phyloP scores from a whole-genome alignment of 495 filamentous ascomycete genomes.

The Physcia stellaris region DNA sequence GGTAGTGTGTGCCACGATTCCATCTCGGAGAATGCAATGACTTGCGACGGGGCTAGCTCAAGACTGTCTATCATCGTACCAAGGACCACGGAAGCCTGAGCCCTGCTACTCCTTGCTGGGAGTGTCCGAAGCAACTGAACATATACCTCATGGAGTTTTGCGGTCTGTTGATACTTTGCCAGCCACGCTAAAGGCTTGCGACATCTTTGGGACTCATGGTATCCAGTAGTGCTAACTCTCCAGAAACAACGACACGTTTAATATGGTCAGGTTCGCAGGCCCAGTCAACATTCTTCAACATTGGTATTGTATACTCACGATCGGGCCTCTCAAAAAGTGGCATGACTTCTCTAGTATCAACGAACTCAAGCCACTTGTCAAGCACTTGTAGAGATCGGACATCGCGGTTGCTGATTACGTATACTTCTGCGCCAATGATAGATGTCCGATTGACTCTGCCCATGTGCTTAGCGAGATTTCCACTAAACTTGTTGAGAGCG shows the following conservation, averaged over 20 bases:
- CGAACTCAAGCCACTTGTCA: constrained; percentile 34
- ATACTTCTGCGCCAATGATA: constrained; percentile 31
- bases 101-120: not conserved
- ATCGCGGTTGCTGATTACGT: constrained; percentile 39
- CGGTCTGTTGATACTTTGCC: constrained; percentile 16
- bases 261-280: constrained; percentile 16
- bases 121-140: not conserved
- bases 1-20: not conserved
- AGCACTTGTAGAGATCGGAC: constrained; percentile 27
- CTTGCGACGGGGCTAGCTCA: not conserved
- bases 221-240: constrained; percentile 17
- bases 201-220: constrained; percentile 10
- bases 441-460: constrained; percentile 28
- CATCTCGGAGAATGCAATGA: not conserved
- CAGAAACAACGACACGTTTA: constrained; percentile 16
- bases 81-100: not conserved
- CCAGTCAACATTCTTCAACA: constrained; percentile 21
- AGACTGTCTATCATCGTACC: not conserved
- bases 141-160: constrained; percentile 4
- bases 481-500: constrained; percentile 33
- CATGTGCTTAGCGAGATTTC: constrained; percentile 24
- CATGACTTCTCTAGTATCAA: constrained; percentile 30
- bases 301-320: constrained; percentile 27
- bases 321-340: constrained; percentile 29
- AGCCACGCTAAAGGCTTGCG: constrained; percentile 21